phyloP scores from a whole-genome alignment of 352 stramenopile genomes.

The Globisporangium cylindrosporum region DNA sequence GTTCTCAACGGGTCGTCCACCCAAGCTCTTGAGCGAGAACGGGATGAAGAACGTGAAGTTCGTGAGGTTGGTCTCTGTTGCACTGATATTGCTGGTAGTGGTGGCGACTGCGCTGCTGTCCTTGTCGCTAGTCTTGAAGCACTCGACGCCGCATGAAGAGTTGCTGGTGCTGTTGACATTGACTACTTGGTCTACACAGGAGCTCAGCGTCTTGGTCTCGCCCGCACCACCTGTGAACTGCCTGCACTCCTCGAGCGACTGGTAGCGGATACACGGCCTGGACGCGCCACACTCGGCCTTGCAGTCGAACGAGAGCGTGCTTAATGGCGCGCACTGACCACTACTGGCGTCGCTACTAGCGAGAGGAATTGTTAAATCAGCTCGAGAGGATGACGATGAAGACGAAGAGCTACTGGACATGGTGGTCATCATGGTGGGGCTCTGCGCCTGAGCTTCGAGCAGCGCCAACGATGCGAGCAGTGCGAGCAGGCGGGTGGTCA shows the following conservation, averaged over 20 bases:
- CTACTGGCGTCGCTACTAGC: not conserved
- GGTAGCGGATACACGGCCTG: constrained; percentile 15
- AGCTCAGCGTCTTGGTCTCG: constrained; percentile 10
- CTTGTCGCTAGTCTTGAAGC: constrained; percentile 13
- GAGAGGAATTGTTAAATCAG: not conserved
- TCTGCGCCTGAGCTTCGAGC: not conserved
- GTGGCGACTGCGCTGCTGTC: not conserved
- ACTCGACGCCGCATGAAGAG: constrained; percentile 17
- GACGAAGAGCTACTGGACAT: not conserved
- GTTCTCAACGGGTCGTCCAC: constrained; percentile 6
- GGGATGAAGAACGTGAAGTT: constrained; percentile 18
- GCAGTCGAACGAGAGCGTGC: constrained; percentile 19
- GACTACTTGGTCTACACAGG: not conserved
- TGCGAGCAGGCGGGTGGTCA: not conserved
- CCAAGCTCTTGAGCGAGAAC: constrained; percentile 12
- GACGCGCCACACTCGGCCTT: not conserved
- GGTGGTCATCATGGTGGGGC: not conserved
- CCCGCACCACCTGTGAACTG: not conserved
- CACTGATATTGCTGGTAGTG: not conserved
- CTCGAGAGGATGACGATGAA: not conserved
- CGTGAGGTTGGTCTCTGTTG: not conserved
- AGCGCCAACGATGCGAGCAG: not conserved
- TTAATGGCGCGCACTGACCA: constrained; percentile 9
- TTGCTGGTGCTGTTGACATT: not conserved
- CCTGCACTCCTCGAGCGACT: constrained; percentile 4